A percentile compares a stretch with the other conserved stretches of the same genome.
Conservation (phyloP, 495 filamentous ascomycete genomes). For the Penicillium roqueforti region DNA sequence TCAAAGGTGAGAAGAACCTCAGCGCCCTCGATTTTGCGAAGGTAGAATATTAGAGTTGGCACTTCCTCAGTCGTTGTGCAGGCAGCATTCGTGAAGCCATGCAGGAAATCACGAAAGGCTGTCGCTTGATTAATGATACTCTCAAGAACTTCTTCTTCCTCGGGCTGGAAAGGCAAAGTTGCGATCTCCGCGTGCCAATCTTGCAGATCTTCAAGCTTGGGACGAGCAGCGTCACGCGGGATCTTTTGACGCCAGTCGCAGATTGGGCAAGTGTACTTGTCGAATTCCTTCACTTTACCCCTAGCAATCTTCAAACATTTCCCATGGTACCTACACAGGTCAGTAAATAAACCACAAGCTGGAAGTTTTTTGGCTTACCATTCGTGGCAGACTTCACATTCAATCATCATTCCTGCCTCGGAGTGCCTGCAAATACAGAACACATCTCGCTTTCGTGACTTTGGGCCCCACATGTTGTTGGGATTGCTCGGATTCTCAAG, state of each 20-base stretch:
- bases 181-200: conserved; percentile 85
- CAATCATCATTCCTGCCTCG: conserved; percentile 99
- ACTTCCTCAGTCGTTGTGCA: conserved; percentile 81
- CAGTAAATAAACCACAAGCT: conserved; percentile 5
- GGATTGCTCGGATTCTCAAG: conserved; percentile 43
- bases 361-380: conserved; percentile 57
- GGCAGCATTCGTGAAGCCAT: conserved; percentile 71
- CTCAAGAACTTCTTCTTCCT: conserved; percentile 81
- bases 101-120: conserved; percentile 79
- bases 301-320: conserved; percentile 98
- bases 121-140: conserved; percentile 81
- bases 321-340: conserved; percentile 74
- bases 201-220: conserved; percentile 88
- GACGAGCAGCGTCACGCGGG: conserved; percentile 93
- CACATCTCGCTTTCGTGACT: conserved; percentile 65
- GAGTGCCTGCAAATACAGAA: conserved; percentile 95
- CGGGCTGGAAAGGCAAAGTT: conserved; percentile 85
- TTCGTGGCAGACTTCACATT: conserved; percentile 96
- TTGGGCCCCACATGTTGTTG: conserved; percentile 46
- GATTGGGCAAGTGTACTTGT: conserved; percentile 97
- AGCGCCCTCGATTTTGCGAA: conserved; percentile 96
- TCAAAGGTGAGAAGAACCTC: conserved; percentile 90
- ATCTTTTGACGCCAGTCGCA: conserved; percentile 98
- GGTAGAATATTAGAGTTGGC: conserved; percentile 88
- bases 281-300: conserved; percentile 95